Conservation (phyloP, 352 stramenopile species). For the Phytophthora palmivora region DNA sequence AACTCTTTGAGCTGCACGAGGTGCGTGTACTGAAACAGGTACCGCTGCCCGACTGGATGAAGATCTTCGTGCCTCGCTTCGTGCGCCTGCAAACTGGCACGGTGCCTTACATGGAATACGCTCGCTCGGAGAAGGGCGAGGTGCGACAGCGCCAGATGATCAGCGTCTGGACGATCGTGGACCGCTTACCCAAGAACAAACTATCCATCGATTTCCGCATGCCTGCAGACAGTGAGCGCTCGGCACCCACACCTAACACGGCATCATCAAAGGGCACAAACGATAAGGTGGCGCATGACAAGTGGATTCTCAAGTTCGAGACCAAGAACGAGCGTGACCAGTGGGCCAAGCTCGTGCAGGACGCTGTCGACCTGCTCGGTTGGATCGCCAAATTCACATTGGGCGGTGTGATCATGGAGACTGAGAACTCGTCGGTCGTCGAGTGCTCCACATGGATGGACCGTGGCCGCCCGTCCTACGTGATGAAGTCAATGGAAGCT, state of each 20-base stretch:
- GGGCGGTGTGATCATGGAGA: constrained; percentile 61
- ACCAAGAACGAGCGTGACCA: constrained; percentile 73
- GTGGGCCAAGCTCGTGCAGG: constrained; percentile 71
- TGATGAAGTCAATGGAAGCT: constrained; percentile 72
- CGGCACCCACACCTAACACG: constrained; percentile 6
- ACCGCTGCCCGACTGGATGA: constrained; percentile 75
- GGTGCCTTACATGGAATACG: constrained; percentile 74
- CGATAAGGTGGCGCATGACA: constrained; percentile 46
- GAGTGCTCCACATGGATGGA: constrained; percentile 78
- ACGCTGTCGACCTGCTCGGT: constrained; percentile 64
- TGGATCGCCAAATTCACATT: constrained; percentile 82
- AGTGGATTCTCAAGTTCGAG: constrained; percentile 78
- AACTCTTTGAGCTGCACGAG: constrained; percentile 53
- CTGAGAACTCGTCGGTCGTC: constrained; percentile 58
- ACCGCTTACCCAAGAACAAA: constrained; percentile 75
- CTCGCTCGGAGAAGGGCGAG: constrained; percentile 55
- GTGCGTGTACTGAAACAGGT: constrained; percentile 75
- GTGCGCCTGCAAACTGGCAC: constrained; percentile 68
- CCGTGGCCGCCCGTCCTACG: constrained; percentile 56
- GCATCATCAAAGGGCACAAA: constrained; percentile 22
- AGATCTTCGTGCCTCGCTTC: constrained; percentile 74
- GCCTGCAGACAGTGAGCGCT: constrained; percentile 36
- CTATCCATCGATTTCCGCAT: constrained; percentile 72
- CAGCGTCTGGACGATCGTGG: constrained; percentile 59
- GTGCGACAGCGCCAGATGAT: constrained; percentile 72